A percentile compares a stretch with the other conserved stretches of the same genome.
Conservation (phyloP, 352 stramenopile species). For the Pythium plurisporium region DNA sequence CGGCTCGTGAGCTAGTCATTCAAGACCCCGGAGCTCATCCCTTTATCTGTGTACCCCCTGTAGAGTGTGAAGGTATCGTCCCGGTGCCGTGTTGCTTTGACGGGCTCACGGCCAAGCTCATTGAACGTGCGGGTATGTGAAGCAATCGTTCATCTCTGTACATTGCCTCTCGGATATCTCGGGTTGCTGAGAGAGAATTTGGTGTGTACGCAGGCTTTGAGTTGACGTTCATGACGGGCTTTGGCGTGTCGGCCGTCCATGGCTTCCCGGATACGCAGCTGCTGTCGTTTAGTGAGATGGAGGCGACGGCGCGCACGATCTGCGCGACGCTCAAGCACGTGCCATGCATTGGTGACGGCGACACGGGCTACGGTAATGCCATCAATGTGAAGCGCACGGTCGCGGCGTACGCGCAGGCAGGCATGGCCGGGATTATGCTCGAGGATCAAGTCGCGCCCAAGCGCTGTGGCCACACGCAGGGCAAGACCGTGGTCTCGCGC, state of each 20-base stretch:
- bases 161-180: too few relatives aligned
- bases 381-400: slow-evolving; percentile 93
- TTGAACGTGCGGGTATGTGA: slow-evolving; percentile 63
- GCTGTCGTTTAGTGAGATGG: slow-evolving; percentile 66
- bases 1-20: too few relatives aligned
- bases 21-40: too few relatives aligned
- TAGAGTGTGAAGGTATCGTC: slow-evolving; percentile 57
- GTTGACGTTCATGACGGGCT: slow-evolving; percentile 92
- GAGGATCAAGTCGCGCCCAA: slow-evolving; percentile 94
- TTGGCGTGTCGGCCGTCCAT: slow-evolving; percentile 83
- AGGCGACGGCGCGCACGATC: slow-evolving; percentile 31
- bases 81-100: slow-evolving; percentile 91
- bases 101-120: slow-evolving; percentile 85
- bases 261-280: slow-evolving; percentile 89
- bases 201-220: slow-evolving; percentile 54
- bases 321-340: slow-evolving; percentile 36
- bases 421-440: slow-evolving; percentile 93
- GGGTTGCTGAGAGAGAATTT: too few relatives aligned
- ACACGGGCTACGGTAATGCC: slow-evolving; percentile 92
- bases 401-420: slow-evolving; percentile 82
- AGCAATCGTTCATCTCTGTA: not conserved
- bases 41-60: not conserved
- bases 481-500: slow-evolving; percentile 85
- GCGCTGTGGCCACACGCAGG: slow-evolving; percentile 89
- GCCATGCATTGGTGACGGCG: slow-evolving; percentile 81